Base-by-base conservation (phyloP, 2,329 filamentous ascomycete genomes). In the Fusarium goolgardi region DNA sequence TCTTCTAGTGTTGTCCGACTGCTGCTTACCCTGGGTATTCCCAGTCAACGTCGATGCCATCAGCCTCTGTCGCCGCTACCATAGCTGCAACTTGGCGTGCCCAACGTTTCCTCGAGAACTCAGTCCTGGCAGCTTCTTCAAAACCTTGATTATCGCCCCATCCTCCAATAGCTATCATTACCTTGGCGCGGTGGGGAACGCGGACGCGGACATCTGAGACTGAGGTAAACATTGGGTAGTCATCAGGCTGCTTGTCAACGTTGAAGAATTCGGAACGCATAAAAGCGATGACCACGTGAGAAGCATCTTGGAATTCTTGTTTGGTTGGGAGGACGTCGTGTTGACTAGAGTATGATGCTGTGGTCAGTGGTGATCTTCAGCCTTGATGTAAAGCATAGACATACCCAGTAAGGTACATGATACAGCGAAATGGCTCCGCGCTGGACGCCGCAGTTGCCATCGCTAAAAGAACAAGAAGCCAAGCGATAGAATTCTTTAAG, bases 81-180 rank as follows among this genome's bases (percentile, higher is more conserved):
- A 92, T 90, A 29, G 80, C 79, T 10, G 84, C 86, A 2, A 93
- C 83, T 68, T 91, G 91, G 44, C 81, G 80, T 2, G 90, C 88
- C 78, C 90, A 94, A 10, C 78, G 79, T 62, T 82, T 80, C 18
- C 89, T 85, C 2, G 82, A 84, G 2, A 77, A 70, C 1, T 84
- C 81, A 5, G 83, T 82, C 51, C 80, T 82, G 2, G 88, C 86
- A 0, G 85, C 90, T 12, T 75, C 76, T 0, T 85, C 83, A 72
- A 92, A 93, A 0, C 90, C 90, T 9, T 77, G 75, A 1, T 85
- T 88, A 62, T 92, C 89, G 0, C 90, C 90, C 91, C 91, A 94
- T 53, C 91, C 91, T 13, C 91, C 91, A 65, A 94, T 87, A 21
- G 91, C 90, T 37, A 93, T 83, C 80, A 90, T 84, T 23, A 93